Percentiles rank a stretch among this genome's conserved stretches.
Conservation (phyloP, 1,284 basidiomycete species). For the Pseudozyma pruni region DNA sequence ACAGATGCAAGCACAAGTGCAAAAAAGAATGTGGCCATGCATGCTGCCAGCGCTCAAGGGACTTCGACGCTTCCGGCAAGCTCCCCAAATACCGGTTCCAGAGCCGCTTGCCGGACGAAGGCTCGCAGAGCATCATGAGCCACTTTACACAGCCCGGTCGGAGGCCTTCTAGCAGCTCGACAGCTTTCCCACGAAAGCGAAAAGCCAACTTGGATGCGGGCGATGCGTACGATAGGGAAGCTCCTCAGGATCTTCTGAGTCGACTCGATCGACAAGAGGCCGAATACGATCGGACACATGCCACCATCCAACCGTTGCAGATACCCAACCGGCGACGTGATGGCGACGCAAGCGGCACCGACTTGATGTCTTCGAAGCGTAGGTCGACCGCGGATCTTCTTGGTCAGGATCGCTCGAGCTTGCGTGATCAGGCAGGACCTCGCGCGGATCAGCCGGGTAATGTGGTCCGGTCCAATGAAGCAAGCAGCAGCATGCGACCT, state of each 20-base stretch:
- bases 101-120: slow-evolving; percentile 4
- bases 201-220: slow-evolving; percentile 9
- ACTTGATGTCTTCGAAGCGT: not conserved
- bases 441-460: not conserved
- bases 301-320: not conserved
- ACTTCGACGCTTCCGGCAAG: slow-evolving; percentile 6
- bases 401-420: not conserved
- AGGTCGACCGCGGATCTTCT: not conserved
- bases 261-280: slow-evolving; percentile 21
- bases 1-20: slow-evolving; percentile 53
- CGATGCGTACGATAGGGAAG: slow-evolving; percentile 11
- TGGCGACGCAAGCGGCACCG: not conserved
- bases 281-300: slow-evolving; percentile 3
- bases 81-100: slow-evolving; percentile 13
- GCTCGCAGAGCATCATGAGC: not conserved
- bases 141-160: not conserved
- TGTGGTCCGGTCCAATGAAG: not conserved
- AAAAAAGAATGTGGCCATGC: slow-evolving; percentile 62
- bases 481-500: not conserved
- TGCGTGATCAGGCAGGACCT: not conserved
- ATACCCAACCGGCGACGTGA: not conserved
- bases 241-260: slow-evolving; percentile 26
- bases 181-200: slow-evolving; percentile 9
- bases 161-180: slow-evolving; percentile 2
- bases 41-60: slow-evolving; percentile 53